Base-by-base conservation (phyloP, 805 yeast species). In the Blastobotrys parvus region DNA sequence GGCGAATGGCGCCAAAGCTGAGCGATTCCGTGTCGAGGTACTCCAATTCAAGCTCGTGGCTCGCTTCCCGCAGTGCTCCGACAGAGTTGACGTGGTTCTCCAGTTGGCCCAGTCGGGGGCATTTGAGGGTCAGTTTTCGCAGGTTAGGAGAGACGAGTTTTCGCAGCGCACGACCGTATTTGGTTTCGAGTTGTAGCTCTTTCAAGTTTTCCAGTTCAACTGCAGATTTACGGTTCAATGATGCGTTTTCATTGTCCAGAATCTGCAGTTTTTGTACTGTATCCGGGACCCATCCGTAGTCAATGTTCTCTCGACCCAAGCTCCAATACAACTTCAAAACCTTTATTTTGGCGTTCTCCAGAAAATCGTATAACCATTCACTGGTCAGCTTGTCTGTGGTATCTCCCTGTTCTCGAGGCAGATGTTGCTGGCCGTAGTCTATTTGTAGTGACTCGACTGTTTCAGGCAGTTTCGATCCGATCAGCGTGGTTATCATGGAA, bases 281-380 rank as follows among this genome's bases (percentile, higher is more conserved):
- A 20, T 32, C 35, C 21, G 35, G 35, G 35, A 32, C 18, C 35
- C 35, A 32, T 17, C 17, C 35, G 21, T 32, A 32, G 35, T 15
- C 19, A 29, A n/a, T 29, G 20, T 17, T 4, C 10, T 16, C 21
- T 3, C 29, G 29, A 7, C 11, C 21, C 20, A n/a, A 16, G 17
- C 11, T 15, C 35, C 35, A 32, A 16, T 32, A 32, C 21, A 32
- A 16, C 10, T 18, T 15, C 19, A 32, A 17, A 4, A 10, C 21
- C 20, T 32, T 32, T 5, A 32, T 17, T 13, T 32, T 32, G 5
- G 35, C 18, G 10, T 13, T 16, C 17, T 15, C 15, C 20, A 32
- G 18, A 5, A 32, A 18, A 13, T 18, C 21, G 10, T 16, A 10
- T 17, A 32, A n/a, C 11, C 21, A 4, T 6, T 16, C 20, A 13